A percentile compares a stretch with the other conserved stretches of the same genome.
Conservation (phyloP, 1,139 yeast genomes). For the Lipomyces yarrowii region DNA sequence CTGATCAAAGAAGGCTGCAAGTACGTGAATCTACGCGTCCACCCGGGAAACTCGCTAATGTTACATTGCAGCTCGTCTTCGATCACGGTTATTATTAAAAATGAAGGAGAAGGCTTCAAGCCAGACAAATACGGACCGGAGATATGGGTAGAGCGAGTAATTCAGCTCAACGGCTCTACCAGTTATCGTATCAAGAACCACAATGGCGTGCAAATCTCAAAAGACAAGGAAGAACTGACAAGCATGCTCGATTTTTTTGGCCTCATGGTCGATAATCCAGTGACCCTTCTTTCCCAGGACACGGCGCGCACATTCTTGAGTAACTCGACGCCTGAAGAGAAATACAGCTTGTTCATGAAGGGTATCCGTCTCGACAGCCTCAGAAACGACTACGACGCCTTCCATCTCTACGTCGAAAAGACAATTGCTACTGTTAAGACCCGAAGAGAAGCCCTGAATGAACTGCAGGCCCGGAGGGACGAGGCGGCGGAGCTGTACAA, state of each 20-base stretch:
- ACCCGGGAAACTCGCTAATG: background rate
- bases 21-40: constrained; percentile 50
- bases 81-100: constrained; percentile 34
- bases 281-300: constrained; percentile 92
- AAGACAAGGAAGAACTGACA: constrained; percentile 65
- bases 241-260: constrained; percentile 69
- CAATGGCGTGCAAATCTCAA: constrained; percentile 56
- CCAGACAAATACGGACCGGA: constrained; percentile 66
- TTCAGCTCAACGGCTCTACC: constrained; percentile 50
- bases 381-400: constrained; percentile 44
- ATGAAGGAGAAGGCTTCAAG: constrained; percentile 60
- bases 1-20: constrained; percentile 78
- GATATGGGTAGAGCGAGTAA: constrained; percentile 71
- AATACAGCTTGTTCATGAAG: constrained; percentile 74
- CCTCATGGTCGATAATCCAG: constrained; percentile 85
- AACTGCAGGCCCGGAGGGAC: constrained; percentile 40
- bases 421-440: constrained; percentile 15
- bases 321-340: constrained; percentile 66
- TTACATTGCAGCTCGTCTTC: constrained; percentile 27
- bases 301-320: constrained; percentile 89
- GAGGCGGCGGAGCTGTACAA: constrained; percentile 42
- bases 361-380: constrained; percentile 68
- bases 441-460: constrained; percentile 33
- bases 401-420: constrained; percentile 36
- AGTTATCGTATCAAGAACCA: constrained; percentile 59